Percentiles rank a stretch among this genome's conserved stretches.
phyloP scores from a whole-genome alignment of 305 asterid species.

The Solanum hybrid region DNA sequence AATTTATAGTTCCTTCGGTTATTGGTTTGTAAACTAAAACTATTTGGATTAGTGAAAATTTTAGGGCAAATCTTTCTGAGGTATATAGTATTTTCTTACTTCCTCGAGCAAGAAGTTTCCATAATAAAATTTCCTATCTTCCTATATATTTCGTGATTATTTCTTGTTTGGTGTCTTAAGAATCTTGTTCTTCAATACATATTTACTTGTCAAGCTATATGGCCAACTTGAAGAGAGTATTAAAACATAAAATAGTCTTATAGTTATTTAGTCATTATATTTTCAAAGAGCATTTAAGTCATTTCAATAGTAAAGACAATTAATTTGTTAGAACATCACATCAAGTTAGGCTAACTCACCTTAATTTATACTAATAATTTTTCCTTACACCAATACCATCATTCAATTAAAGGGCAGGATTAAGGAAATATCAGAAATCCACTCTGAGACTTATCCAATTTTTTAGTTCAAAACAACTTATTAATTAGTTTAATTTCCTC shows the following conservation, averaged over 20 bases:
- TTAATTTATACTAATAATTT: no score
- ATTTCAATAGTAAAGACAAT: not conserved
- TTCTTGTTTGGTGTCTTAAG: not conserved
- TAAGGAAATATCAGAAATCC: not conserved
- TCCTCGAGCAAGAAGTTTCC: not conserved
- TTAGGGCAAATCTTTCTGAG: not conserved
- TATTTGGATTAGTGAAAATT: not conserved
- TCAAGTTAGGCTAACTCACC: not conserved
- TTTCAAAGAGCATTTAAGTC: not conserved
- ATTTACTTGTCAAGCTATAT: not conserved
- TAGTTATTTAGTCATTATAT: not conserved
- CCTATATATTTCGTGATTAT: not conserved
- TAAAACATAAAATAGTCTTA: not conserved
- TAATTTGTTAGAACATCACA: not conserved
- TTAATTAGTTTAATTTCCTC: not conserved
- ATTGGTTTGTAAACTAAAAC: not conserved
- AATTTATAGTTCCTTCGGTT: not conserved
- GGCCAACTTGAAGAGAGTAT: not conserved
- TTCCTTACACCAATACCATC: not conserved
- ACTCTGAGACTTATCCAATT: not conserved
- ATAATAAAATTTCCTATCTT: not conserved
- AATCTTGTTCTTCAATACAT: not conserved
- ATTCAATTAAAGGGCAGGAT: no score
- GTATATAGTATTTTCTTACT: not conserved
- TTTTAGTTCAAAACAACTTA: not conserved